Evolutionary conservation across 805 yeast genomes (phyloP).

Genomic region (Maudiozyma saulgeensis): DNA sequence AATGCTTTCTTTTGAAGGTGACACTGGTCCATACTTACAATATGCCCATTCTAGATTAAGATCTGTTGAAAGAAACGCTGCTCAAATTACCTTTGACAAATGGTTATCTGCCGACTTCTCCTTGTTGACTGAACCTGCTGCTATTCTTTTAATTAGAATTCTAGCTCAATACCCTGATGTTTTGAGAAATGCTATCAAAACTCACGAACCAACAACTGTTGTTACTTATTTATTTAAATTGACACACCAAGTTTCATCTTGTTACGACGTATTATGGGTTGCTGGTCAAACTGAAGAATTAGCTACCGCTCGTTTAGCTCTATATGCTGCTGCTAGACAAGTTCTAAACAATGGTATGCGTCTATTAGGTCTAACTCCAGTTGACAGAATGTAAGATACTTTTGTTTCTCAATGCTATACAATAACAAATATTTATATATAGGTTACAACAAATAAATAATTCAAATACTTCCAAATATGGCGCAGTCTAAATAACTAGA

Average conservation of each 20-base stretch:
- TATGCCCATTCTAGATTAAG: constrained; percentile 96
- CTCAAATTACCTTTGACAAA: constrained; percentile 36
- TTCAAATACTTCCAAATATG: no score
- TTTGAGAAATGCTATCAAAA: constrained; percentile 70
- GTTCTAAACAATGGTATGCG: constrained; percentile 84
- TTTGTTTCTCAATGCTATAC: not conserved
- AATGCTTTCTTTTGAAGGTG: constrained; percentile 97
- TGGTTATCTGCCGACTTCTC: constrained; percentile 45
- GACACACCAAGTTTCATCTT: constrained; percentile 90
- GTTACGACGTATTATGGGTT: constrained; percentile 93
- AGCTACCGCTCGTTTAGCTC: constrained; percentile 84
- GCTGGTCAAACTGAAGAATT: constrained; percentile 86
- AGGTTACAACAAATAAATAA: not conserved
- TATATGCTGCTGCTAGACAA: constrained; percentile 83
- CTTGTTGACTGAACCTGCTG: constrained; percentile 61
- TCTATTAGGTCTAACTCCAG: constrained; percentile 91
- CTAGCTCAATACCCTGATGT: constrained; percentile 89
- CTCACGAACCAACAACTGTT: constrained; percentile 84
- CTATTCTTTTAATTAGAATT: constrained; percentile 60
- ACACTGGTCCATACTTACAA: constrained; percentile 97
- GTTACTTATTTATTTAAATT: constrained; percentile 89
- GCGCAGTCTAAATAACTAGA: no score
- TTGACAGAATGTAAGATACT: constrained; percentile 75
- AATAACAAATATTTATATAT: not conserved
- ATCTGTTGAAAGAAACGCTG: constrained; percentile 83